phyloP scores from a whole-genome alignment of 768 basidiomycete species.

The Calocera viscosa region DNA sequence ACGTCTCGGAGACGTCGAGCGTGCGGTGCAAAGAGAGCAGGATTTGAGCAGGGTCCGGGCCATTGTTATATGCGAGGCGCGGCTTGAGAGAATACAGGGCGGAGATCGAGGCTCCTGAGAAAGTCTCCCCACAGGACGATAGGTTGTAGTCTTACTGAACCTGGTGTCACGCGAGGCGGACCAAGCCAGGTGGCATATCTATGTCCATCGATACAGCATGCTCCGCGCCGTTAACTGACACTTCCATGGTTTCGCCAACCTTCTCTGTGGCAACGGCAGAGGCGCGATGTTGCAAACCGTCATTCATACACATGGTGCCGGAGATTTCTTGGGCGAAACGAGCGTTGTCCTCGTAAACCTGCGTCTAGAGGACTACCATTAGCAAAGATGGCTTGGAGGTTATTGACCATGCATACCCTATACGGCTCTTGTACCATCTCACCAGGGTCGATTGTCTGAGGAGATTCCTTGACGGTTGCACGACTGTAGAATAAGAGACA shows the following conservation, averaged over 20 bases:
- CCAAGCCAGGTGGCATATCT: background rate
- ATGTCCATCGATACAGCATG: background rate
- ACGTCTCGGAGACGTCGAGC: background rate
- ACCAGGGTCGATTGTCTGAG: background rate
- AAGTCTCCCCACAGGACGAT: background rate
- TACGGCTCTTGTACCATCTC: background rate
- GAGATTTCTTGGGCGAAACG: background rate
- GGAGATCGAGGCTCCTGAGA: background rate
- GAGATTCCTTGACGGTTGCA: slow-evolving; percentile 10
- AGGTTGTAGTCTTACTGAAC: background rate
- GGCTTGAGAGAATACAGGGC: background rate
- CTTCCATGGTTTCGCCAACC: too few relatives aligned
- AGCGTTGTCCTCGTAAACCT: background rate
- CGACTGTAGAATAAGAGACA: slow-evolving; percentile 62
- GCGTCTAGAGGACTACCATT: background rate
- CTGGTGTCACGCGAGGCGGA: background rate
- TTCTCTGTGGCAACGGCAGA: too few relatives aligned
- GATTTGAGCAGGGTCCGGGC: background rate
- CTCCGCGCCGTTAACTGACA: background rate
- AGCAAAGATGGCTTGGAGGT: background rate
- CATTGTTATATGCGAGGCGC: background rate
- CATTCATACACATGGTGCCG: too few relatives aligned
- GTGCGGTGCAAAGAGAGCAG: background rate
- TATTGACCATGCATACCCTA: background rate
- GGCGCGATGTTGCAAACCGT: too few relatives aligned